Percentiles rank a stretch among this genome's conserved stretches.
Evolutionary conservation across 352 stramenopile genomes (phyloP).

Genomic region (Phytophthora macrochlamydospora): DNA sequence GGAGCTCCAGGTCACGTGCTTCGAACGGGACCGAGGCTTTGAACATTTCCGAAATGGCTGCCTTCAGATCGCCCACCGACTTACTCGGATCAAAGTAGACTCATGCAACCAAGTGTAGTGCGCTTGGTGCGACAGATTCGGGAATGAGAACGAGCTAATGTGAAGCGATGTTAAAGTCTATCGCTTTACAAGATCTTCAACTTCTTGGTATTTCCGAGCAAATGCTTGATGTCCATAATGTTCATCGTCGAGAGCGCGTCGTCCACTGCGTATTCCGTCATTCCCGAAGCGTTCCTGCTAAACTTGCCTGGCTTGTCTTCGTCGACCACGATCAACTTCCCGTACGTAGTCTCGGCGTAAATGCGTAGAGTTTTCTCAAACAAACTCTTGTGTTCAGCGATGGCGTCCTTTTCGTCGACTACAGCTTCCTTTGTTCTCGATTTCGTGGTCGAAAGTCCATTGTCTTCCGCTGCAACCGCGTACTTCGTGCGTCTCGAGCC

Average conservation of each 20-base stretch:
- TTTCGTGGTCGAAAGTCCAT: conserved; percentile 12
- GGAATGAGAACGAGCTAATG: neutral
- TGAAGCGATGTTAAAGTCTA: neutral
- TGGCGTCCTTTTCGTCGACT: conserved; percentile 1
- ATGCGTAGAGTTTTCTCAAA: conserved; percentile 49
- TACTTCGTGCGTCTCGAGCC: conserved; percentile 14
- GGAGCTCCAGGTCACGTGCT: conserved; percentile 8
- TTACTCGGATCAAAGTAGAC: no score
- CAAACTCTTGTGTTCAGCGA: conserved; percentile 41
- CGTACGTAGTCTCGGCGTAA: conserved; percentile 40
- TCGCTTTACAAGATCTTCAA: conserved; percentile 33
- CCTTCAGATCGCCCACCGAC: no score
- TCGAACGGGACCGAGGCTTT: no score
- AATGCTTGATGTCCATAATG: conserved; percentile 61
- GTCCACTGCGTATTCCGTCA: conserved; percentile 40
- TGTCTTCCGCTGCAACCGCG: conserved; percentile 11
- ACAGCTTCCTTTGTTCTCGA: neutral
- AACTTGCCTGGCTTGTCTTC: conserved; percentile 31
- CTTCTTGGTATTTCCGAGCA: conserved; percentile 55
- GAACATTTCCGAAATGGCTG: no score
- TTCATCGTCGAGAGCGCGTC: conserved; percentile 55
- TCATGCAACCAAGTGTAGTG: no score
- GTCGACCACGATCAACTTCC: conserved; percentile 48
- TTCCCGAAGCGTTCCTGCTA: conserved; percentile 28
- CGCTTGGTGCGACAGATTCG: no score